A percentile compares a stretch with the other conserved stretches of the same genome.
Evolutionary conservation across 352 stramenopile species (phyloP).

Genomic region (Thalassiosira hispida): DNA sequence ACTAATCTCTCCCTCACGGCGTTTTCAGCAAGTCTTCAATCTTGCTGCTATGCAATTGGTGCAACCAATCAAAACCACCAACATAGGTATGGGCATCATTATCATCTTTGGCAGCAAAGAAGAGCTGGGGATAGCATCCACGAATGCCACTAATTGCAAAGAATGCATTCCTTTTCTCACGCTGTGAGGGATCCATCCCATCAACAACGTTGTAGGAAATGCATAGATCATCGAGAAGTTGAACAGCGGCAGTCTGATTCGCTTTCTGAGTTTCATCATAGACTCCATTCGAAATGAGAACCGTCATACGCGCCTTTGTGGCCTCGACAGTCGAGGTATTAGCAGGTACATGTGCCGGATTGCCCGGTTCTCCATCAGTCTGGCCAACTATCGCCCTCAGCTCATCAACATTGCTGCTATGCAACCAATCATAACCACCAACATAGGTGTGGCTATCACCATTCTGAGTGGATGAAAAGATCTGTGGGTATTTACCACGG

Average conservation of each 20-base stretch:
- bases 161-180: constrained; percentile 25
- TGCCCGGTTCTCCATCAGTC: not conserved
- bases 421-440: not conserved
- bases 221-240: constrained; percentile 31
- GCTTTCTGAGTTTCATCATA: constrained; percentile 29
- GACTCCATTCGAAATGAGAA: constrained; percentile 42
- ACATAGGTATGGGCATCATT: not conserved
- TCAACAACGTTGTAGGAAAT: constrained; percentile 40
- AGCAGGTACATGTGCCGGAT: not conserved
- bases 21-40: constrained; percentile 17
- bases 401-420: not conserved
- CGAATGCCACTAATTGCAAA: constrained; percentile 49
- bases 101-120: not conserved
- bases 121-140: constrained; percentile 45
- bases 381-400: not conserved
- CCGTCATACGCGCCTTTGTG: constrained; percentile 2
- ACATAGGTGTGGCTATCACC: not conserved
- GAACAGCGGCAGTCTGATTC: constrained; percentile 30
- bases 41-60: constrained; percentile 5
- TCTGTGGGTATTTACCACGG: constrained; percentile 46
- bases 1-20: not conserved
- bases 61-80: constrained; percentile 17
- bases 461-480: not conserved
- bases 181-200: constrained; percentile 51
- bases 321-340: not conserved